Base-by-base conservation (phyloP, 2,329 filamentous ascomycete genomes). In the Orbilia ellipsospora region DNA sequence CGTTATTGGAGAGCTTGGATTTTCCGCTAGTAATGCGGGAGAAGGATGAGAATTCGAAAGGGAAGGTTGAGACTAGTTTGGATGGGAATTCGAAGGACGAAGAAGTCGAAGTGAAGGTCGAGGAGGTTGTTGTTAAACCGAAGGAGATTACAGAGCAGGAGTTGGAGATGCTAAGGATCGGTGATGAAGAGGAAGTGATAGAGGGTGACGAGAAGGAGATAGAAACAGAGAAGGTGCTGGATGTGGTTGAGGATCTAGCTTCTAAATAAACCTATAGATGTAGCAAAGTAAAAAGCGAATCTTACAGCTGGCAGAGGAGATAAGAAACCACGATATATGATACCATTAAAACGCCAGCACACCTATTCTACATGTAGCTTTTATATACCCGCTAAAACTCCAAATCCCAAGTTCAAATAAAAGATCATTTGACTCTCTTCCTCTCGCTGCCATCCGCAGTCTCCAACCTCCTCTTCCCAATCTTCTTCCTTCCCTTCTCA, bases 401-500 rank as follows among this genome's bases (percentile, higher is more conserved):
- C 66, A 63, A 28, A 52, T 20, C 50, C 44, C 57, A 62, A 50
- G 13, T 10, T 6, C 31, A 51, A n/a, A 2, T 1, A 50, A 45
- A 18, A 61, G 12, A 60, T 50, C 44, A 61, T 20, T 61, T 61
- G 50, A 36, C 82, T 48, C 88, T 80, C 83, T 88, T 90, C 80
- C 88, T 89, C 12, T 83, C 85, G 73, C 61, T 63, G 48, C 54
- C 63, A 20, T 77, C 78, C 45, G 72, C 77, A 67, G 78, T 66
- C 72, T 79, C 70, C 76, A 85, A 73, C 79, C 82, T 84, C 74
- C 83, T 85, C 79, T 84, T 85, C 78, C 88, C 70, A 0, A 12
- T 28, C 36, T 74, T 74, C 63, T 68, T 85, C 85, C 96, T 95
- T n/a, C 95, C 95, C 67, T 91, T 89, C 4, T 97, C 93, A 83